A percentile compares a stretch with the other conserved stretches of the same genome.
Conservation (phyloP, 768 basidiomycete species). For the Russula griseocarnosa region DNA sequence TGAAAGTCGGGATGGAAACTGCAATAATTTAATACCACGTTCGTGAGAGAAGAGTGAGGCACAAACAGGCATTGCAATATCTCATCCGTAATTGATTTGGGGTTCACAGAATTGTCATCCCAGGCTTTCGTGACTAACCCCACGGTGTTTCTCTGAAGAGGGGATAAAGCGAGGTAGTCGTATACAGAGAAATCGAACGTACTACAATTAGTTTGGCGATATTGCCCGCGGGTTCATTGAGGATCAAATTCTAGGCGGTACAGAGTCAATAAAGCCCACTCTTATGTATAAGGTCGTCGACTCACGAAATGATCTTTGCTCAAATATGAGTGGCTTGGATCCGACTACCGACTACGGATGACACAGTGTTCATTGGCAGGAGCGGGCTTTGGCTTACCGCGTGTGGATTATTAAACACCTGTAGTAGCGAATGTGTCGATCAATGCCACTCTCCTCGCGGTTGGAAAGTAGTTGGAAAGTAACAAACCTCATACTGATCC, state of each 20-base stretch:
- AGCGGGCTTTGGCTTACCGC: constrained; percentile 51
- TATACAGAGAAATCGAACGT: constrained; percentile 28
- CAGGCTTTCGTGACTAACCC: constrained; percentile 71
- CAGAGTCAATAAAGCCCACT: constrained; percentile 19
- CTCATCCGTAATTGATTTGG: constrained; percentile 55
- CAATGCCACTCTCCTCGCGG: neutral
- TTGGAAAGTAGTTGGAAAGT: neutral
- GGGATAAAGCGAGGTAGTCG: neutral
- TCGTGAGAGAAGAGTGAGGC: neutral
- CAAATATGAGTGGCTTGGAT: constrained; percentile 85
- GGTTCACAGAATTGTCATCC: constrained; percentile 65
- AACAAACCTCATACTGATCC: constrained; percentile 72
- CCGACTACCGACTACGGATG: constrained; percentile 46
- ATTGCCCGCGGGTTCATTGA: constrained; percentile 80
- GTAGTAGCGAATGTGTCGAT: neutral
- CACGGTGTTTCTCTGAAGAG: constrained; percentile 55
- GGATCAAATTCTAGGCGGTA: constrained; percentile 57
- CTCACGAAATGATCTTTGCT: constrained; percentile 86
- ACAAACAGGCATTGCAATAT: constrained; percentile 62
- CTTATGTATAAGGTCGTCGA: constrained; percentile 25
- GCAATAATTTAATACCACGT: neutral
- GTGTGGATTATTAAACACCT: constrained; percentile 76
- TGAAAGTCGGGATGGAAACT: constrained; percentile 88
- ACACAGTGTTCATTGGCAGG: neutral
- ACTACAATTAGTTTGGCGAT: constrained; percentile 68